phyloP scores from a whole-genome alignment of 129 eudicot genomes.

The Lactuca sativa region DNA sequence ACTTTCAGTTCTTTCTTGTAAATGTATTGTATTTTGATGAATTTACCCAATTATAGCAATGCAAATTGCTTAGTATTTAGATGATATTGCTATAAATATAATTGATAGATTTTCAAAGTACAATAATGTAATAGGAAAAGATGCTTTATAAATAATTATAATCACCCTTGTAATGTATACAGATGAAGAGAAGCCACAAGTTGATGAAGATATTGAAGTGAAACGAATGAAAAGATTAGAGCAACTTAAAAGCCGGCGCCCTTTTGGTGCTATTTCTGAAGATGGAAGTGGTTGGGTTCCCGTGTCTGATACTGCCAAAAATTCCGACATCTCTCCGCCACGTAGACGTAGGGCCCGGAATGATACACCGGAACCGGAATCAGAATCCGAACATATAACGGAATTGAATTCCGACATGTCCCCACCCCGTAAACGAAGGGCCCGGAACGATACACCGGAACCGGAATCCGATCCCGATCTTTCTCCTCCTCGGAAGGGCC shows the following conservation, averaged over 20 bases:
- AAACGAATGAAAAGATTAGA: conserved; percentile 91
- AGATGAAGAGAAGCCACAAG: conserved; percentile 87
- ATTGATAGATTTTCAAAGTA: no score
- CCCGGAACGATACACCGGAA: conserved; percentile 46
- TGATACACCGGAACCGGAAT: conserved; percentile 53
- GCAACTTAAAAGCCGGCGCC: conserved; percentile 51
- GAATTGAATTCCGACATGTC: conserved; percentile 37
- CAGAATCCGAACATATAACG: neutral
- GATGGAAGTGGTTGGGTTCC: conserved; percentile 99
- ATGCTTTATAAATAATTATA: neutral
- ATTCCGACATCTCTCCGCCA: conserved; percentile 63
- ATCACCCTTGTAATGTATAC: conserved; percentile 20
- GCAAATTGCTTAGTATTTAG: no score
- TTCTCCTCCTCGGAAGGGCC: conserved; percentile 49
- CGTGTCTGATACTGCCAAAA: conserved; percentile 47
- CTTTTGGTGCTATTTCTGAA: conserved; percentile 80
- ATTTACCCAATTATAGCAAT: no score
- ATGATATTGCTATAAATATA: no score
- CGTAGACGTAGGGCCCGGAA: conserved; percentile 38
- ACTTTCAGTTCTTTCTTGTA: no score
- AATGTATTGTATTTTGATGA: no score
- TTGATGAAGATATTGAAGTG: conserved; percentile 90
- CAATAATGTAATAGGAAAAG: no score
- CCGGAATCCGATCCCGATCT: conserved; percentile 41
- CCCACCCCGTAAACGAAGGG: conserved; percentile 53